Evolutionary conservation across 2,329 filamentous ascomycete species (phyloP).

Genomic region (Penicillium decumbens): DNA sequence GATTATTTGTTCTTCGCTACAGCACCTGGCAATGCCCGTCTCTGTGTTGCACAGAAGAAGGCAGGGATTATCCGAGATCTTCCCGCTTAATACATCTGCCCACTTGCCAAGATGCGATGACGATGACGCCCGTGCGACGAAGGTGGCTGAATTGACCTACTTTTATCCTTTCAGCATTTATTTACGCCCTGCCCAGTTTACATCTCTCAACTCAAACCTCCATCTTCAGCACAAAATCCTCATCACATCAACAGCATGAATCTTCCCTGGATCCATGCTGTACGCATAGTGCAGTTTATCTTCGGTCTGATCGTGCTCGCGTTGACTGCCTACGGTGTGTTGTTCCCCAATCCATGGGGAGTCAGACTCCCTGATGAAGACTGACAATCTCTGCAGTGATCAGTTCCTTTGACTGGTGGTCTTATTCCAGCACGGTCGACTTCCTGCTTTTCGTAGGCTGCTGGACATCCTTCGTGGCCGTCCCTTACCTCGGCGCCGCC

Average conservation of each 20-base stretch:
- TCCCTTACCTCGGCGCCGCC: constrained; percentile 65
- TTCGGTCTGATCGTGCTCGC: constrained; percentile 72
- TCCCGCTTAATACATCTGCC: background rate
- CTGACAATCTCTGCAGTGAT: constrained; percentile 48
- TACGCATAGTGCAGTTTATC: constrained; percentile 63
- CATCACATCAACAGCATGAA: constrained; percentile 9
- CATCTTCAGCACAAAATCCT: background rate
- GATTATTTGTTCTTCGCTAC: too few relatives aligned
- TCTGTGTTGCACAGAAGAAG: too few relatives aligned
- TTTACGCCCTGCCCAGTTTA: background rate
- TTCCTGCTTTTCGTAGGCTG: constrained; percentile 76
- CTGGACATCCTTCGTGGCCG: constrained; percentile 66
- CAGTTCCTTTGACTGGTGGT: constrained; percentile 42
- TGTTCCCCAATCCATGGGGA: background rate
- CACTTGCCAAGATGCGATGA: constrained; percentile 8
- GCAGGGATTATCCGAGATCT: too few relatives aligned
- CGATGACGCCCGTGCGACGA: constrained; percentile 21
- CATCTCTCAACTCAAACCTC: background rate
- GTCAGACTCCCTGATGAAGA: background rate
- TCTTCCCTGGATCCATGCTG: constrained; percentile 41
- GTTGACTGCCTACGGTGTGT: constrained; percentile 66
- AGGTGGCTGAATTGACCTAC: constrained; percentile 16
- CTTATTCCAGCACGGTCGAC: constrained; percentile 57
- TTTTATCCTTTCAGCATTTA: background rate
- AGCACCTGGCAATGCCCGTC: too few relatives aligned